Evolutionary conservation across 345 rosid genomes (phyloP).

Genomic region (Lepidium sativum): DNA sequence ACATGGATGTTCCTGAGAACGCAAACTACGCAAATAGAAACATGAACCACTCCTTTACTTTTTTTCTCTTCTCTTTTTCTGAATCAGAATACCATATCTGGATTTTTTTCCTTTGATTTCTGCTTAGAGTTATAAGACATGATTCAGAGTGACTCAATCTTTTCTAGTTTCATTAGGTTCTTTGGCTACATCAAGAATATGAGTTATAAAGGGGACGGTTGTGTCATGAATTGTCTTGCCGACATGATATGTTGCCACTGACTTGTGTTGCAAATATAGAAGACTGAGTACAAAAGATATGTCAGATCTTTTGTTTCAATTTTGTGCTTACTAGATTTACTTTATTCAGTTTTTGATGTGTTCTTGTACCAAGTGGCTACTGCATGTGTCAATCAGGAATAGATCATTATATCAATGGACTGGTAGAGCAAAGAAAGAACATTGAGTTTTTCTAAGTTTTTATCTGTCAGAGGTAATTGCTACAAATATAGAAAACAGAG

Average conservation of each 20-base stretch:
- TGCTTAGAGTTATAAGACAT: neutral
- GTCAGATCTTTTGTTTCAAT: too few species aligned
- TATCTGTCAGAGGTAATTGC: neutral
- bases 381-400: neutral
- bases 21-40: neutral
- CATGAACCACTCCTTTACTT: neutral
- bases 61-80: too few species aligned
- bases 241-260: neutral
- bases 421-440: neutral
- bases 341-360: neutral
- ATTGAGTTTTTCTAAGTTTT: neutral
- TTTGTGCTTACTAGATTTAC: neutral
- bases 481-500: neutral
- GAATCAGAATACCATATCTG: neutral
- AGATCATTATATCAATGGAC: neutral
- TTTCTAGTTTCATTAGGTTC: neutral
- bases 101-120: neutral
- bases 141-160: neutral
- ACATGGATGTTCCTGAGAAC: slow-evolving; percentile 20
- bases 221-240: neutral
- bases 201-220: neutral
- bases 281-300: neutral
- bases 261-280: neutral
- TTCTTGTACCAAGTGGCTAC: neutral
- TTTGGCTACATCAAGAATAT: neutral